Evolutionary conservation across 2,329 filamentous ascomycete genomes (phyloP).

Genomic region (Pseudogymnoascus sp.): DNA sequence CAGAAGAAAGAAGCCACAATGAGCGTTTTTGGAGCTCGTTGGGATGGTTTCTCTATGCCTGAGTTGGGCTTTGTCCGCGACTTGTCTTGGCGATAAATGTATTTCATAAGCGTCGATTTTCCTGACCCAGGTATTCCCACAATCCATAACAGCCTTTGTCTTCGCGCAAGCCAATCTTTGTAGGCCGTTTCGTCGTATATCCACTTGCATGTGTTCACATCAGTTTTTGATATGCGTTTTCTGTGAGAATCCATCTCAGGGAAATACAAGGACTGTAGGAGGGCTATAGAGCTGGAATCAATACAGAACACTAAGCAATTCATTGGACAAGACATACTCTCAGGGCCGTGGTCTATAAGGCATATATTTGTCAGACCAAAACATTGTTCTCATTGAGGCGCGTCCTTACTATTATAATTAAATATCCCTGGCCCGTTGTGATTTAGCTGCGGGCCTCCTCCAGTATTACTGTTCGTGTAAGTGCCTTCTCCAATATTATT

Average conservation of each 20-base stretch:
- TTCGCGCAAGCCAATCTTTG: slow-evolving; percentile 13
- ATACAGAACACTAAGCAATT: background rate
- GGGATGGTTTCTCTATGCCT: background rate
- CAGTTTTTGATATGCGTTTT: background rate
- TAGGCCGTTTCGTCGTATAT: slow-evolving; percentile 12
- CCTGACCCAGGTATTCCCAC: slow-evolving; percentile 16
- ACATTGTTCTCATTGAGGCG: background rate
- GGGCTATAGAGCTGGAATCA: background rate
- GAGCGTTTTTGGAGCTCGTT: background rate
- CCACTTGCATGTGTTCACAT: slow-evolving; percentile 15
- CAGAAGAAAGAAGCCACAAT: background rate
- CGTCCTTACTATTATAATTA: background rate
- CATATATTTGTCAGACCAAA: background rate
- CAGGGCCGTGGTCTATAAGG: too few relatives aligned
- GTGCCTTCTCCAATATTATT: background rate
- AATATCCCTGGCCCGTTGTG: background rate
- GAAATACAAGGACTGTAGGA: background rate
- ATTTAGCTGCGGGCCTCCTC: background rate
- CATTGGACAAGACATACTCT: too few relatives aligned
- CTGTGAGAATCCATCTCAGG: background rate
- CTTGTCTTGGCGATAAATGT: slow-evolving; percentile 8
- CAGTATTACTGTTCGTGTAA: background rate
- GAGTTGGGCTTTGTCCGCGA: background rate
- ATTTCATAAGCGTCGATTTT: slow-evolving; percentile 19
- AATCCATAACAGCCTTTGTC: slow-evolving; percentile 16